Evolutionary conservation across 208 protist genomes (phyloP).

Genomic region (Trichomonas vaginalis): DNA sequence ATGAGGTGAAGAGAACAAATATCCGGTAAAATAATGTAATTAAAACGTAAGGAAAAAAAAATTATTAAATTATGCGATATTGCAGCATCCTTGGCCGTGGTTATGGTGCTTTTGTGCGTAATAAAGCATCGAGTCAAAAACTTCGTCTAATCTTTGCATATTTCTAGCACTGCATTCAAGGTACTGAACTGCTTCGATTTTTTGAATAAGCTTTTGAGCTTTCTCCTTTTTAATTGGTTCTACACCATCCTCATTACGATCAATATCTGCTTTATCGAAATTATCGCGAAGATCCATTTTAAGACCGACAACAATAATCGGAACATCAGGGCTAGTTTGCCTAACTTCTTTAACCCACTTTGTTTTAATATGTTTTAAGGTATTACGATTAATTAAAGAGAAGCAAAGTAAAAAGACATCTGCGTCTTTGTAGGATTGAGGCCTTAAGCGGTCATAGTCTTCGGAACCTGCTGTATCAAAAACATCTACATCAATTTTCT

Average conservation of each 20-base stretch:
- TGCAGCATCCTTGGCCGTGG: neutral
- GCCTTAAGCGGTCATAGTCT: constrained; percentile 29
- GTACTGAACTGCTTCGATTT: neutral
- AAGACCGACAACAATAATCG: constrained; percentile 63
- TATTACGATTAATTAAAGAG: constrained; percentile 43
- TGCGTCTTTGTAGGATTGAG: constrained; percentile 38
- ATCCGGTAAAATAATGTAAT: too few species aligned
- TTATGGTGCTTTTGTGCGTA: neutral
- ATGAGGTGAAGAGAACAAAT: too few species aligned
- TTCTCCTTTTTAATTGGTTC: neutral
- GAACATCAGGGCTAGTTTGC: constrained; percentile 35
- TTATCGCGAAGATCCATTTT: constrained; percentile 61
- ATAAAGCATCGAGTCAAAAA: neutral
- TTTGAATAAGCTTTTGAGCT: neutral
- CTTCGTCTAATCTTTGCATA: neutral
- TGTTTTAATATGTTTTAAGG: constrained; percentile 48
- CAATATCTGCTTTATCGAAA: constrained; percentile 23
- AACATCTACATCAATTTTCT: neutral
- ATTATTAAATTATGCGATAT: neutral
- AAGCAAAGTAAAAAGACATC: constrained; percentile 56
- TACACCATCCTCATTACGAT: neutral
- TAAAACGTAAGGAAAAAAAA: too few species aligned
- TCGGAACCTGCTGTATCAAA: constrained; percentile 30
- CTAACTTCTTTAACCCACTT: constrained; percentile 30
- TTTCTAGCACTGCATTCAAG: neutral